Percentiles rank a stretch among this genome's conserved stretches.
phyloP scores from a whole-genome alignment of 2,329 filamentous ascomycete species.

The Trichoderma semiorbis region DNA sequence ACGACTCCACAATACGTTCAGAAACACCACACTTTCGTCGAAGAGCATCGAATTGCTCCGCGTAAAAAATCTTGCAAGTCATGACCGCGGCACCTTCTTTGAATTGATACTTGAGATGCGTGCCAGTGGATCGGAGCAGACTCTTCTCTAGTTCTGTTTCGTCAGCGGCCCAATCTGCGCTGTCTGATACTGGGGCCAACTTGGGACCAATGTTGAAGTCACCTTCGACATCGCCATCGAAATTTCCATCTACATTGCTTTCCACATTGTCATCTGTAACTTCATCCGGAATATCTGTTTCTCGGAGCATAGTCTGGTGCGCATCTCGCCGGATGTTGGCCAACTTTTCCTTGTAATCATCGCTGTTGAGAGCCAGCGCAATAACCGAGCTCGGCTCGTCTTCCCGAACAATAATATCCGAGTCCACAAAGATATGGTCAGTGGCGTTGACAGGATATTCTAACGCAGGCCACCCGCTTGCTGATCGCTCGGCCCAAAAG shows the following conservation, averaged over 20 bases:
- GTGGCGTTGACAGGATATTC: conserved; percentile 86
- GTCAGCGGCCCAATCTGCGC: conserved; percentile 41
- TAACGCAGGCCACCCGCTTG: conserved; percentile 86
- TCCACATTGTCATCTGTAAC: conserved; percentile 35
- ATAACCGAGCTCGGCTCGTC: conserved; percentile 97
- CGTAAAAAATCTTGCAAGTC: conserved; percentile 98
- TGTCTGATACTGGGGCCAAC: conserved; percentile 35
- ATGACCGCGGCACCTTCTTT: conserved; percentile 90
- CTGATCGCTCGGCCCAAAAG: conserved; percentile 97
- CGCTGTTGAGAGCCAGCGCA: conserved; percentile 83
- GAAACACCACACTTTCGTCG: conserved; percentile 88
- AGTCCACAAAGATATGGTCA: conserved; percentile 96
- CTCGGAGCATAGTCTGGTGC: conserved; percentile 40
- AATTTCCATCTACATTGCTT: conserved; percentile 37
- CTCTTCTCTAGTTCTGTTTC: conserved; percentile 81
- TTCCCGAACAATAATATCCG: conserved; percentile 93
- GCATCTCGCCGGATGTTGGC: conserved; percentile 58
- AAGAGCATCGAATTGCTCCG: conserved; percentile 94
- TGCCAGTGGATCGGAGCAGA: conserved; percentile 78
- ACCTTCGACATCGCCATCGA: conserved; percentile 35
- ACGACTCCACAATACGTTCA: conserved; percentile 89
- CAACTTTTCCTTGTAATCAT: conserved; percentile 82
- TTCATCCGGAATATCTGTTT: conserved; percentile 28
- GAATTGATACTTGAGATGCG: conserved; percentile 94
- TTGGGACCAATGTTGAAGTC: conserved; percentile 28